These are phyloP conservation scores for Schizophyllum amplum DNA, from an alignment of 1,284 basidiomycete species.

Conservation along the genomic window DNA sequence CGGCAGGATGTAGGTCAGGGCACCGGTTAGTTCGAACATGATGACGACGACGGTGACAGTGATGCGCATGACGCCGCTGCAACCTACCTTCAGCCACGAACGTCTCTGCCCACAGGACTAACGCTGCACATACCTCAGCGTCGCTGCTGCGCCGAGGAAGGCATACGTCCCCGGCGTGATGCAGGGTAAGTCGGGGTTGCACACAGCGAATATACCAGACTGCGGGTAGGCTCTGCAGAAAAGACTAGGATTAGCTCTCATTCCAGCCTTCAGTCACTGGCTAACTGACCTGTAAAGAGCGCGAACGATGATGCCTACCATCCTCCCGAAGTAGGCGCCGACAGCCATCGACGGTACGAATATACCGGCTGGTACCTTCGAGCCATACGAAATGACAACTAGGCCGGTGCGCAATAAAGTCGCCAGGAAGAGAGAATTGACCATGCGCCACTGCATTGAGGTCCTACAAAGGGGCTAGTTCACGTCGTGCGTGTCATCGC, in stretches of 20 bases:
- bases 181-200: conserved; percentile 88
- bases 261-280: background rate
- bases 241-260: background rate
- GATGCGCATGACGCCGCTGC: conserved; percentile 90
- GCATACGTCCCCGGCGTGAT: conserved; percentile 99
- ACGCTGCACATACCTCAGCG: conserved; percentile 58
- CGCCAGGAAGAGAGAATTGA: conserved; percentile 86
- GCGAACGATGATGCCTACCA: conserved; percentile 94
- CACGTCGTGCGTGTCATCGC: background rate
- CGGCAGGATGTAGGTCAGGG: conserved; percentile 94
- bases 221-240: conserved; percentile 66
- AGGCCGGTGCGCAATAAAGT: conserved; percentile 83
- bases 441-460: conserved; percentile 90
- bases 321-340: conserved; percentile 91
- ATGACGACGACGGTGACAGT: conserved; percentile 98
- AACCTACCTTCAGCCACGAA: background rate
- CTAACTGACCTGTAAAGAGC: conserved; percentile 72
- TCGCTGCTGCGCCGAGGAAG: conserved; percentile 89
- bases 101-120: conserved; percentile 4
- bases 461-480: conserved; percentile 39
- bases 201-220: conserved; percentile 84
- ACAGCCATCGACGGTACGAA: conserved; percentile 98
- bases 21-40: conserved; percentile 99
- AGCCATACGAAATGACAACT: conserved; percentile 91
- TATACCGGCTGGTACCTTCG: conserved; percentile 95